Conservation (phyloP, 2,329 filamentous ascomycete genomes). For the Epichloe sp. region DNA sequence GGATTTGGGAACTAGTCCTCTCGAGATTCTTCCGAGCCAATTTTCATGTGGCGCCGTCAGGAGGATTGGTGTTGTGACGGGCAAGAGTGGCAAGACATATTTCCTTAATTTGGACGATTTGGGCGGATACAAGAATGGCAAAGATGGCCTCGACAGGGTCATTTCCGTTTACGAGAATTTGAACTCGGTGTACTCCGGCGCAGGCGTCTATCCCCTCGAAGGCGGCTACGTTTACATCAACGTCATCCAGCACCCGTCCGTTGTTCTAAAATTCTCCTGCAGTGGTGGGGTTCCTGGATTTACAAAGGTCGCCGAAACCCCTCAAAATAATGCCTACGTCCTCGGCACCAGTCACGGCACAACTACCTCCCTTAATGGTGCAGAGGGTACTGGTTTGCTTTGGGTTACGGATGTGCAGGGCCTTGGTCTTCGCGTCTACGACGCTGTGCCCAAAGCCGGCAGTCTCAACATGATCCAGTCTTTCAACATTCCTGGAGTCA, state of each 20-base stretch:
- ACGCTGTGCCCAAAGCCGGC: slow-evolving; percentile 35
- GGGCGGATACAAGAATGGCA: slow-evolving; percentile 26
- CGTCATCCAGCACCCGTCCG: slow-evolving; percentile 38
- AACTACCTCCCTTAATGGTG: slow-evolving; percentile 38
- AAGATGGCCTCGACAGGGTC: slow-evolving; percentile 25
- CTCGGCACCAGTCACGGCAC: slow-evolving; percentile 45
- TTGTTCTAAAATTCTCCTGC: slow-evolving; percentile 46
- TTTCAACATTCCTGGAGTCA: slow-evolving; percentile 37
- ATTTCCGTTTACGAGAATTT: slow-evolving; percentile 31
- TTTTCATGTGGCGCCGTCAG: slow-evolving; percentile 30
- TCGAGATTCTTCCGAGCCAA: slow-evolving; percentile 27
- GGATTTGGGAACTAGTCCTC: slow-evolving; percentile 33
- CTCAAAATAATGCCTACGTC: slow-evolving; percentile 35
- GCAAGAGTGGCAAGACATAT: slow-evolving; percentile 37
- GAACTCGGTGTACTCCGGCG: slow-evolving; percentile 33
- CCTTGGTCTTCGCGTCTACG: slow-evolving; percentile 36
- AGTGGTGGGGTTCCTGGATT: slow-evolving; percentile 37
- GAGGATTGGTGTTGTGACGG: slow-evolving; percentile 36
- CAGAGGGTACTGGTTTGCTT: slow-evolving; percentile 40
- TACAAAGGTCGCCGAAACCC: slow-evolving; percentile 36
- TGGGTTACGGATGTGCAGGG: slow-evolving; percentile 45
- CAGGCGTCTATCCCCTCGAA: slow-evolving; percentile 34
- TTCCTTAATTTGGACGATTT: slow-evolving; percentile 28
- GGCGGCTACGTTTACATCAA: slow-evolving; percentile 37
- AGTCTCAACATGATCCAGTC: slow-evolving; percentile 33